These are phyloP conservation scores for Odonthalia washingtoniensis DNA, from an alignment of 31 red algal genomes.

Conservation along the genomic window DNA sequence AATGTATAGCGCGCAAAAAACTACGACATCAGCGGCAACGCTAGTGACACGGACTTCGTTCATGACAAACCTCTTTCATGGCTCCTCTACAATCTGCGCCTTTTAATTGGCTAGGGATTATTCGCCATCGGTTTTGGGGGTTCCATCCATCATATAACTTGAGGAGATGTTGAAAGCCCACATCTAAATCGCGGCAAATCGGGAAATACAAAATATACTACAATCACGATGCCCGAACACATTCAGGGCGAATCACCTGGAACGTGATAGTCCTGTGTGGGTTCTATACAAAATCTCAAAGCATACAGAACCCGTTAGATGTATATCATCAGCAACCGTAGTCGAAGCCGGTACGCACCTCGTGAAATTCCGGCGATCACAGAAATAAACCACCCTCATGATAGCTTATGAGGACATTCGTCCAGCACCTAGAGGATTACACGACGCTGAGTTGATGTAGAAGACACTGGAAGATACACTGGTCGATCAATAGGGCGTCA, in stretches of 20 bases:
- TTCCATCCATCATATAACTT: not conserved
- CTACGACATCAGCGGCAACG: constrained; percentile 26
- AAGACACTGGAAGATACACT: constrained; percentile 26
- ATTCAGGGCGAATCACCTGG: not conserved
- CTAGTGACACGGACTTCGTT: constrained; percentile 26
- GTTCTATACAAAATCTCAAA: constrained; percentile 44
- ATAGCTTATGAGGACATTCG: constrained; percentile 45
- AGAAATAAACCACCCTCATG: not conserved
- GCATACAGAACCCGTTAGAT: constrained; percentile 19
- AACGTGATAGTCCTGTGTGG: constrained; percentile 10
- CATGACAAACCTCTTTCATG: constrained; percentile 34
- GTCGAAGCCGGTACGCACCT: not conserved
- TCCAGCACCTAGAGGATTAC: not conserved
- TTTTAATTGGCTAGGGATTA: constrained; percentile 56
- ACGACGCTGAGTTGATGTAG: constrained; percentile 3
- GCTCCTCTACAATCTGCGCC: constrained; percentile 16
- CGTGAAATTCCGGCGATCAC: constrained; percentile 7
- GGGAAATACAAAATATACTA: not conserved
- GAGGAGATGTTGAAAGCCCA: constrained; percentile 25
- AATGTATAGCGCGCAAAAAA: constrained; percentile 9
- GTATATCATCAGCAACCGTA: not conserved
- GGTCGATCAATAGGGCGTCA: too few relatives aligned
- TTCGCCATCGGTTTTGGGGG: constrained; percentile 22
- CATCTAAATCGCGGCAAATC: not conserved
- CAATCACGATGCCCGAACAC: not conserved